Base-by-base conservation (phyloP, 2,329 filamentous ascomycete genomes). In the Alternaria arbusti region DNA sequence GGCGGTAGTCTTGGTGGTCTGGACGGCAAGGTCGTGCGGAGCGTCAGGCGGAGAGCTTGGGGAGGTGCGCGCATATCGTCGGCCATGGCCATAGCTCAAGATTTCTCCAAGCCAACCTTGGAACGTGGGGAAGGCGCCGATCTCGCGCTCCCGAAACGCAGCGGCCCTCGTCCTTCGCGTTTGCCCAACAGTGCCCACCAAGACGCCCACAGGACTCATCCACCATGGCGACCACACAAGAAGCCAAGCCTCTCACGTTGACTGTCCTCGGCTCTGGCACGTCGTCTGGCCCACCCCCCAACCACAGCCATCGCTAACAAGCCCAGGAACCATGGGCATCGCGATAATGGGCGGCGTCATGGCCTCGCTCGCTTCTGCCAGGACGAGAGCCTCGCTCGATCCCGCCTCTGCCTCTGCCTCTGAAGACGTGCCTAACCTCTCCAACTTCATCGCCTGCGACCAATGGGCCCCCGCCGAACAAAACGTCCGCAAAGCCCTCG, bases 311-410 rank as follows among this genome's bases (percentile, higher is more conserved):
- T 25, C 17, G 43, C 44, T 49, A 26, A 62, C 40, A 47, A n/a
- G 32, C 25, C 63, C 71, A 94, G 91, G 92, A 69, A 94, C 90
- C 57, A 92, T 97, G 88, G 93, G 93, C 63, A 92, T 92, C 64
- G 92, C 92, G 61, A 94, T 97, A 70, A 87, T 96, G 61, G 89
- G 87, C 58, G 93, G 93, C 67, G 90, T 97, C 75, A 87, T 96
- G 70, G 84, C 88, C 64, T 92, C 91, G 11, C 86, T 96, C 47
- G 82, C 83, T 83, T 81, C 81, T 68, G 67, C 74, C 66, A 70
- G 74, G 65, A 73, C 72, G 8, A 62, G 62, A 66, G 74, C 66
- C 56, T 66, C 77, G 22, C 72, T 85, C 80, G 74, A 80, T 75
- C 54, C 82, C 79, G 68, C 73, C 61, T 79, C 79, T 44, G 68